These are phyloP conservation scores for Citrus mangshanensis DNA, from an alignment of 345 rosid species.

Conservation along the genomic window DNA sequence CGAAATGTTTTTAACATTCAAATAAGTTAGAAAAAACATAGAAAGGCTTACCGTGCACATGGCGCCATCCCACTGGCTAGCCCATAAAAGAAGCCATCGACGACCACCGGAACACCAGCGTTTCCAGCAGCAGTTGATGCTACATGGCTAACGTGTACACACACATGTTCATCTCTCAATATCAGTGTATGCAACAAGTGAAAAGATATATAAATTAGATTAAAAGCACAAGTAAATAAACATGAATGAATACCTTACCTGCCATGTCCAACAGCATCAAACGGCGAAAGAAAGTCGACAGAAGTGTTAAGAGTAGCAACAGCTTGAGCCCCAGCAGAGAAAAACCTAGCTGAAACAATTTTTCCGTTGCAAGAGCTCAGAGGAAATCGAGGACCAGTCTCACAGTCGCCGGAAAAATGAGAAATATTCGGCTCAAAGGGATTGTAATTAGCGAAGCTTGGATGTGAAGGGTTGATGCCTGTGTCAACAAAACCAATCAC, in stretches of 20 bases:
- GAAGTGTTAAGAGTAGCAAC: slow-evolving; percentile 48
- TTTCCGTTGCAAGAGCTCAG: slow-evolving; percentile 67
- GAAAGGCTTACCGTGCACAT: slow-evolving; percentile 50
- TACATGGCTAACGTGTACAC: slow-evolving; percentile 57
- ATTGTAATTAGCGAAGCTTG: slow-evolving; percentile 58
- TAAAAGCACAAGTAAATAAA: not conserved
- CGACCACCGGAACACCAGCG: slow-evolving; percentile 65
- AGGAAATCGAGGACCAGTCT: slow-evolving; percentile 66
- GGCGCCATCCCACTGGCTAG: slow-evolving; percentile 89
- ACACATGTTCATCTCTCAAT: not conserved
- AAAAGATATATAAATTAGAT: not conserved
- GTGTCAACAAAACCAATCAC: slow-evolving; percentile 80
- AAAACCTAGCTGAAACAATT: slow-evolving; percentile 70
- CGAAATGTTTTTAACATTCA: too few relatives aligned
- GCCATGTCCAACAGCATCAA: slow-evolving; percentile 81
- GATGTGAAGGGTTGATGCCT: slow-evolving; percentile 73
- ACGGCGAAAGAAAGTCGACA: slow-evolving; percentile 79
- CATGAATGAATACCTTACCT: slow-evolving; percentile 34
- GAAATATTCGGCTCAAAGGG: slow-evolving; percentile 39
- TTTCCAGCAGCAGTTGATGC: slow-evolving; percentile 88
- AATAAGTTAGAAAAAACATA: too few relatives aligned
- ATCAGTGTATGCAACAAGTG: too few relatives aligned
- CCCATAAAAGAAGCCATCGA: slow-evolving; percentile 67
- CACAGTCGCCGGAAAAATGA: slow-evolving; percentile 69
- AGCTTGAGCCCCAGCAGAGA: slow-evolving; percentile 82